A percentile compares a stretch with the other conserved stretches of the same genome.
phyloP scores from a whole-genome alignment of 805 yeast genomes.

The Nakazawaea anatomiae region DNA sequence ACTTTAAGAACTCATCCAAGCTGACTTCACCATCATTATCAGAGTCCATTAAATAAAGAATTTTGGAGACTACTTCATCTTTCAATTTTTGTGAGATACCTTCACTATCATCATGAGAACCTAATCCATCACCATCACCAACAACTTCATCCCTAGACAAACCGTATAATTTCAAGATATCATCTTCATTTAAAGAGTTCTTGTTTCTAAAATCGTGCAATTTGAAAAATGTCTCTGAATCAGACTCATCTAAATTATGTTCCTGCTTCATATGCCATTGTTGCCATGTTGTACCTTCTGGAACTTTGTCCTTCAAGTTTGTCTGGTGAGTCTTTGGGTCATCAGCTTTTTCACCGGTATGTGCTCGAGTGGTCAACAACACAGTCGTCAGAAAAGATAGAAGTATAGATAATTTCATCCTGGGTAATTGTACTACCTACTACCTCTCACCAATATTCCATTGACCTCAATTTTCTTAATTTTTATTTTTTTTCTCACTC shows the following conservation, averaged over 20 bases:
- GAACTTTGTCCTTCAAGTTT: slow-evolving; percentile 37
- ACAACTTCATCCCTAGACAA: slow-evolving; percentile 62
- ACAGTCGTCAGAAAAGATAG: not conserved
- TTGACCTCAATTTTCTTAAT: not conserved
- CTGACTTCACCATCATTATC: slow-evolving; percentile 61
- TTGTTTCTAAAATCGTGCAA: slow-evolving; percentile 67
- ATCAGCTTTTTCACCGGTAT: not conserved
- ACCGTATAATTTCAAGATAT: slow-evolving; percentile 80
- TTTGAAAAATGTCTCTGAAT: slow-evolving; percentile 69
- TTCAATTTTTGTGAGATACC: slow-evolving; percentile 50
- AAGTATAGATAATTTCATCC: not conserved
- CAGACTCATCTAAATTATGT: slow-evolving; percentile 70
- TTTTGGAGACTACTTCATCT: slow-evolving; percentile 46
- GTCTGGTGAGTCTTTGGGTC: slow-evolving; percentile 1
- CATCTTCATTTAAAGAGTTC: slow-evolving; percentile 51
- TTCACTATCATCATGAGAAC: slow-evolving; percentile 64
- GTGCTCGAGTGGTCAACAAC: not conserved
- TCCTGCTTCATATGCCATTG: slow-evolving; percentile 89
- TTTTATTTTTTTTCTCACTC: not conserved
- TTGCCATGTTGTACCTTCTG: slow-evolving; percentile 63
- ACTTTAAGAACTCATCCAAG: slow-evolving; percentile 64
- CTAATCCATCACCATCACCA: slow-evolving; percentile 90
- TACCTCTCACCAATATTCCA: not conserved
- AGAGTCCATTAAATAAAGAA: slow-evolving; percentile 58
- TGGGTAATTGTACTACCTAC: not conserved